Conservation (phyloP, 495 filamentous ascomycete genomes). For the Penicillium malachiteum region DNA sequence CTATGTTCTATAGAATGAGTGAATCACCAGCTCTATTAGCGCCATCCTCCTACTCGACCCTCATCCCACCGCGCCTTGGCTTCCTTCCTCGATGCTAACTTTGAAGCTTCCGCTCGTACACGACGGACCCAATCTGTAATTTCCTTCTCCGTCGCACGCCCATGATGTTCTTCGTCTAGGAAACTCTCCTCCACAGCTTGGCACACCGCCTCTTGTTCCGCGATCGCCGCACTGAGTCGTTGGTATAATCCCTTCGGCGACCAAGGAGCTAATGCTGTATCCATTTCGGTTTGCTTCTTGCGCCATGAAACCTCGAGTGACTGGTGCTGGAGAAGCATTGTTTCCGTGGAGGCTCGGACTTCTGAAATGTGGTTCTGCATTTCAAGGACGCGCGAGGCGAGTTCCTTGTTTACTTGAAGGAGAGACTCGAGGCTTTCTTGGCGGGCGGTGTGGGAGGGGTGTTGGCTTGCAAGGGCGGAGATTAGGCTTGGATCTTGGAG, state of each 20-base stretch:
- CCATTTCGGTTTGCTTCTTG: constrained; percentile 83
- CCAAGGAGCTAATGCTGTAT: constrained; percentile 78
- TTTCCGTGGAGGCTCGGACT: constrained; percentile 67
- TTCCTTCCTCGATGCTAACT: constrained; percentile 73
- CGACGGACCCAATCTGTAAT: constrained; percentile 77
- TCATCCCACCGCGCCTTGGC: constrained; percentile 92
- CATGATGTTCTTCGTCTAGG: constrained; percentile 59
- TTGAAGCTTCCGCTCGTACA: constrained; percentile 72
- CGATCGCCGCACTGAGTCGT: constrained; percentile 66
- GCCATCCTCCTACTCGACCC: constrained; percentile 88
- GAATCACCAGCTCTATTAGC: constrained; percentile 48
- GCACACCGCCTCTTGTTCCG: constrained; percentile 82
- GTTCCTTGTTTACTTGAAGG: constrained; percentile 59
- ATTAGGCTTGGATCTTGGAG: constrained; percentile 59
- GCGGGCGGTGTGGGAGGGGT: constrained; percentile 53
- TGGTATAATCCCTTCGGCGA: constrained; percentile 81
- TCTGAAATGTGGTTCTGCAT: constrained; percentile 59
- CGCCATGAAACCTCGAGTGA: constrained; percentile 90
- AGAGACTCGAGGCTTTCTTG: constrained; percentile 56
- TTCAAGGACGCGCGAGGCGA: constrained; percentile 67
- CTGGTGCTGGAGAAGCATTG: constrained; percentile 76
- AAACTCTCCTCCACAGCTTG: constrained; percentile 86
- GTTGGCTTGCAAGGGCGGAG: constrained; percentile 61
- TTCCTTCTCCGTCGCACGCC: constrained; percentile 70
- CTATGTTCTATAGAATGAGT: too few relatives aligned